Conservation (phyloP, 805 yeast species). For the Metschnikowia lachancei region DNA sequence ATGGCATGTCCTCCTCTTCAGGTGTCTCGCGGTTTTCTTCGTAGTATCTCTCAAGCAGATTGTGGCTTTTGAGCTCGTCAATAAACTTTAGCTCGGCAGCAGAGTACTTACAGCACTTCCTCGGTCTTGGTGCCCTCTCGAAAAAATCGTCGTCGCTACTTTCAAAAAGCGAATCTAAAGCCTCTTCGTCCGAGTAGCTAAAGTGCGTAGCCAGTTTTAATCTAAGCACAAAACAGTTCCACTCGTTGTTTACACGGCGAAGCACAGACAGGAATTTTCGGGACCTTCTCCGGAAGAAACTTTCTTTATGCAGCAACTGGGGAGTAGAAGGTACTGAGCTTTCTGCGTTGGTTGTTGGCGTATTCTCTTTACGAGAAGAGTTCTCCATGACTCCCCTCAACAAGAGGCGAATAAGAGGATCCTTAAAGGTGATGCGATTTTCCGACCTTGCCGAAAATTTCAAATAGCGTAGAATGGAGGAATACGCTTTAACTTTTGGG, state of each 20-base stretch:
- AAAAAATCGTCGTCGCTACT: conserved; percentile 35
- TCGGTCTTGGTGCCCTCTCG: conserved; percentile 22
- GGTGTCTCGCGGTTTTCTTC: background rate
- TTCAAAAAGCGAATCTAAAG: conserved; percentile 49
- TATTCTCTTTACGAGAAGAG: conserved; percentile 14
- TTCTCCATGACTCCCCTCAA: conserved; percentile 13
- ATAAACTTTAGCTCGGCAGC: conserved; percentile 34
- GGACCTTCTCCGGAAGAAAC: conserved; percentile 1
- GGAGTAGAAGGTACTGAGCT: conserved; percentile 13
- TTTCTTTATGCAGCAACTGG: conserved; percentile 4
- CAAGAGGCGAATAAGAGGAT: background rate
- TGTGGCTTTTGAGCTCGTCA: conserved; percentile 30
- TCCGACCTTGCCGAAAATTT: background rate
- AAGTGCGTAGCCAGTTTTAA: conserved; percentile 48
- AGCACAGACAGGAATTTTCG: conserved; percentile 30
- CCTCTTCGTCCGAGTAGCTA: conserved; percentile 48
- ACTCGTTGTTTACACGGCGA: conserved; percentile 40
- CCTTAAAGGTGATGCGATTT: background rate
- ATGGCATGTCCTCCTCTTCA: background rate
- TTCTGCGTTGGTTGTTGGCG: conserved; percentile 15
- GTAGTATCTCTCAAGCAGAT: conserved; percentile 28
- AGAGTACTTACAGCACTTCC: conserved; percentile 18
- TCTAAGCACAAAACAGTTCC: conserved; percentile 31
- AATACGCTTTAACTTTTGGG: no score
- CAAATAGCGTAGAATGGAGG: background rate